Base-by-base conservation (phyloP, 306 rosid species). In the Cyclanthera cordifolia region DNA sequence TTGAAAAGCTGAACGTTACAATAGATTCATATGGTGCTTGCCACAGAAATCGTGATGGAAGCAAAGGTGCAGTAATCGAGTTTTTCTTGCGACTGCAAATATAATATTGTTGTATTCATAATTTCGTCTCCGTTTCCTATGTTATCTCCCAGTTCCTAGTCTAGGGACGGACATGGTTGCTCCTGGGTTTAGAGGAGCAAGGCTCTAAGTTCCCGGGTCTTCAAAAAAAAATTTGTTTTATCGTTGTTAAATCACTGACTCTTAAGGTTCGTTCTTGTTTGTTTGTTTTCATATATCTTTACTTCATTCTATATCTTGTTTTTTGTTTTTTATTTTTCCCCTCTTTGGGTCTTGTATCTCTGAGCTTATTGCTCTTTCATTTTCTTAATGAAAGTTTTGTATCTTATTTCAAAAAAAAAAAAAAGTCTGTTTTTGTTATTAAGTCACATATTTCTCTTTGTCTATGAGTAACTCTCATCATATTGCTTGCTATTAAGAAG, bases 21-120 rank as follows among this genome's bases (percentile, higher is more conserved):
- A 85, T 94, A 66, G 97, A 86, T 79, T 94, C 99, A 49, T 94
- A 88, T 77, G 99, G 99, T 49, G 86, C 84, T 79, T 94, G 99
- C 82, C 96, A 85, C 73, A 83, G 95, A 76, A 94, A 86, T 78
- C 97, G 55, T 60, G 86, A 86, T 73, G 97, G 85, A 85, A 83
- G 66, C 69, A 45, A 20, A 65, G 70, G 70, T 65, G 70, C 70
- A 45, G 1, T 65, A 27, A 25, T 45, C 16, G 45, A 65, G 14
- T 14, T 65, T 60, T 45, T 46, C 70, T 25, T 45, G 19, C 15
- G 53, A 21, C 32, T 12, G 7, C 53, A 65, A 65, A 65, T 23
- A 23, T 23, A 14, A 64, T 24, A 23, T 43, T 64, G 53, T 43
- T 55, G 20, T 20, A 12, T 63, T 46, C 41, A 67, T n/a, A n/a